Evolutionary conservation across 257 asterid genomes (phyloP).

Genomic region (Oldenlandia corymbosa): DNA sequence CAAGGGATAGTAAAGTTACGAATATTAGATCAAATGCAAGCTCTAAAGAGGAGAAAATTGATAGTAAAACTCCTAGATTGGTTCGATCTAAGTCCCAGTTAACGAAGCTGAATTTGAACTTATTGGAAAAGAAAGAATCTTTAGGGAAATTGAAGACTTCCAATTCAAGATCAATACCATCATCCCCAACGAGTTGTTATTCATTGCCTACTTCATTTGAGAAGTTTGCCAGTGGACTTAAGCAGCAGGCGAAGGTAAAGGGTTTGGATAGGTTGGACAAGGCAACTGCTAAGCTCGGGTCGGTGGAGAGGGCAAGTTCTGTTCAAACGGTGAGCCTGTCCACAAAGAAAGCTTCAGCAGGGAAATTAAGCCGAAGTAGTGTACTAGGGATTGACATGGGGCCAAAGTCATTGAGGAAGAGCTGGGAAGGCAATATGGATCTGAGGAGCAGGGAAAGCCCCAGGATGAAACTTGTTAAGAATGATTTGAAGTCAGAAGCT

Average conservation of each 20-base stretch:
- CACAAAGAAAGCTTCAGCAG: conserved; percentile 40
- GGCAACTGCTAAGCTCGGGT: conserved; percentile 39
- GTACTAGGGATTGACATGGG: conserved; percentile 74
- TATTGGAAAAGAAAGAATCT: conserved; percentile 61
- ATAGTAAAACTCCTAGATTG: conserved; percentile 47
- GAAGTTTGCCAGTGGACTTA: conserved; percentile 78
- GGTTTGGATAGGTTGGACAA: conserved; percentile 71
- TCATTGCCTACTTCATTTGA: conserved; percentile 91
- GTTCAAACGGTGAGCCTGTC: conserved; percentile 38
- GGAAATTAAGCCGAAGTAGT: conserved; percentile 54
- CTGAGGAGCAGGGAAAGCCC: conserved; percentile 80
- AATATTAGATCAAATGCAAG: conserved; percentile 32
- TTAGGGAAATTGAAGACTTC: conserved; percentile 50
- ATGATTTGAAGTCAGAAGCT: conserved; percentile 52
- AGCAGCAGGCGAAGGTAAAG: conserved; percentile 68
- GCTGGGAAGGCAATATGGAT: conserved; percentile 97
- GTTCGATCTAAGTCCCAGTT: conserved; percentile 80
- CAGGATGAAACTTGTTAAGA: conserved; percentile 52
- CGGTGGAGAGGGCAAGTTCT: conserved; percentile 50
- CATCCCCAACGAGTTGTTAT: conserved; percentile 92
- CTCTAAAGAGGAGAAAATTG: conserved; percentile 46
- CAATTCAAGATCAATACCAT: conserved; percentile 84
- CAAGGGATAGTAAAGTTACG: conserved; percentile 41
- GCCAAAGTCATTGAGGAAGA: conserved; percentile 86
- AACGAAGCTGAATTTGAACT: conserved; percentile 52